Conservation (phyloP, 257 asterid species). For the Verbascum thapsus region DNA sequence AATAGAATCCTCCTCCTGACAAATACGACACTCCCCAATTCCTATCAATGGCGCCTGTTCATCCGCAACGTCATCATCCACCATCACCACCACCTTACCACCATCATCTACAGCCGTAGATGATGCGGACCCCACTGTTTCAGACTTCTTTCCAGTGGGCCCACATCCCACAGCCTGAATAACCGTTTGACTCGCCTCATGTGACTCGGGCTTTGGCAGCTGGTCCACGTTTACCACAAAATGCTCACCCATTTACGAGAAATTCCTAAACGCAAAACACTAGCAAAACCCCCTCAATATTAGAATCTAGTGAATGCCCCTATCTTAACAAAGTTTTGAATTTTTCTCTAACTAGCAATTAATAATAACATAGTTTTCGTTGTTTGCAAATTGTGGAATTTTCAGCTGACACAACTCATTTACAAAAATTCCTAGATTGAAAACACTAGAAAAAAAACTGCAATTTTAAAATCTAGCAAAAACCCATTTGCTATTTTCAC, state of each 20-base stretch:
- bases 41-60: conserved; percentile 69
- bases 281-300: background rate
- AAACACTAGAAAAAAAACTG: conserved; percentile 28
- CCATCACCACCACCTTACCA: conserved; percentile 47
- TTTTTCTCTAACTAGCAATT: conserved; percentile 29
- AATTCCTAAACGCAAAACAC: conserved; percentile 16
- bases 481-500: conserved; percentile 17
- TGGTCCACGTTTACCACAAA: conserved; percentile 61
- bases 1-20: conserved; percentile 94
- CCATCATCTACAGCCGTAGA: conserved; percentile 36
- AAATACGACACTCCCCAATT: conserved; percentile 86
- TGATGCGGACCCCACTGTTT: conserved; percentile 53
- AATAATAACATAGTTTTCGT: conserved; percentile 21
- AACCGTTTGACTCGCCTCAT: conserved; percentile 36
- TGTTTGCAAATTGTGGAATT: conserved; percentile 12
- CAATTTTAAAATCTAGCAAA: conserved; percentile 19
- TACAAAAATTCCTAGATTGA: conserved; percentile 32
- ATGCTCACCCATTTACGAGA: conserved; percentile 64
- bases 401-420: background rate
- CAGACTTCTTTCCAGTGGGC: conserved; percentile 39
- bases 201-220: conserved; percentile 42
- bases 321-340: conserved; percentile 2
- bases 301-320: conserved; percentile 7
- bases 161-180: conserved; percentile 37
- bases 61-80: conserved; percentile 42